These are phyloP conservation scores for Alternaria sp. DNA, from an alignment of 2,329 filamentous ascomycete genomes.

Conservation along the genomic window DNA sequence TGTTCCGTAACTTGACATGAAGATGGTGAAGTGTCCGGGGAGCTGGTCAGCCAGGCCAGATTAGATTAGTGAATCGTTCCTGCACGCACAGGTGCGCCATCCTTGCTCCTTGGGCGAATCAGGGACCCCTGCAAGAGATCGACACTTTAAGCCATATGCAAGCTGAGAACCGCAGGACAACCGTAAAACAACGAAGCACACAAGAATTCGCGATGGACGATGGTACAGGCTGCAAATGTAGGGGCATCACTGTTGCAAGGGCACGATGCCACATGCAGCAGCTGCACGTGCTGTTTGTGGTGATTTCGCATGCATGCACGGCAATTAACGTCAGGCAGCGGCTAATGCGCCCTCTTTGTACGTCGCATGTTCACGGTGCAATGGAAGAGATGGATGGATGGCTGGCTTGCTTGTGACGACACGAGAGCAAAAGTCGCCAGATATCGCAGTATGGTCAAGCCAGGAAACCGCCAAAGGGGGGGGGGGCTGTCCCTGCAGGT, in stretches of 20 bases:
- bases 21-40: constrained; percentile 1
- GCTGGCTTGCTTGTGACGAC: not conserved
- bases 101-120: constrained; percentile 12
- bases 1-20: constrained; percentile 5
- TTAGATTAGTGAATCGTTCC: constrained; percentile 15
- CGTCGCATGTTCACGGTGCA: constrained; percentile 28
- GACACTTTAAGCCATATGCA: constrained; percentile 28
- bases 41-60: not conserved
- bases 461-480: not conserved
- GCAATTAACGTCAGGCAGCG: constrained; percentile 28
- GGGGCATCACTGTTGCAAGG: not conserved
- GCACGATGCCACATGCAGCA: not conserved
- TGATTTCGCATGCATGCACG: not conserved
- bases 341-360: constrained; percentile 27
- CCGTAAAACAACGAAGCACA: constrained; percentile 18
- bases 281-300: constrained; percentile 2
- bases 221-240: constrained; percentile 1
- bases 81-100: constrained; percentile 8
- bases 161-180: constrained; percentile 17
- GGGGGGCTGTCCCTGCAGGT: constrained; percentile 1
- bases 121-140: constrained; percentile 27
- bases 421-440: not conserved
- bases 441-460: not conserved
- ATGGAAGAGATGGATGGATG: constrained; percentile 20
- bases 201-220: not conserved